Base-by-base conservation (phyloP, 1,139 yeast species). In the Pichia sp. region DNA sequence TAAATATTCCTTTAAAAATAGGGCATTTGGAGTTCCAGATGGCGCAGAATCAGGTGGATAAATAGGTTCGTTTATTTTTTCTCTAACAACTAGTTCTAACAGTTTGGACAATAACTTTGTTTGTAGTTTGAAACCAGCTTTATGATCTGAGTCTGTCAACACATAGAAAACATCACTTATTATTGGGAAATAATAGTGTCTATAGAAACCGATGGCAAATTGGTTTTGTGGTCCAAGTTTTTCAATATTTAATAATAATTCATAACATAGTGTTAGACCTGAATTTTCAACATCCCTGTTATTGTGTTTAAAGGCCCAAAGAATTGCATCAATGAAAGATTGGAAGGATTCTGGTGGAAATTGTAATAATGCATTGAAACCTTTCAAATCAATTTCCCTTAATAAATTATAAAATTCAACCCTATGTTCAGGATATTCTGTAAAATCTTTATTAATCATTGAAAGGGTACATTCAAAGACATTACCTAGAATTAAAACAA, bases 231-330 rank as follows among this genome's bases (percentile, higher is more conserved):
- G 50, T 8, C 87, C 87, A 52, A 86, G 70, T 49, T 76, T 79
- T 52, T 90, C 95, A 53, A 86, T 90, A 63, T 92, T 92, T 55
- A 78, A 79, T 51, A 90, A 74, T 54, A 92, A 73, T 60, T 90
- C 97, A 50, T 83, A 71, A 35, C 94, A 86, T 53, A 90, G 74
- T 36, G 82, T 77, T 57, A 92, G 76, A 34, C 97, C 97, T 45
- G 83, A 83, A 51, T 85, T 90, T 66, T 92, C 97, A 45, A 92
- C 97, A 50, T 89, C 97, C 65, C 97, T 78, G 65, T 90, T 87
- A 59, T 90, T 94, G 64, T 92, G 98, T 67, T 92, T 92, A 64
- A 94, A 87, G 0, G 97, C 97, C 98, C 98, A 92, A 60, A 94
- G 73, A 40, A 96, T 90, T 1, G 97, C 95, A 66, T 87, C 92